Conservation (phyloP, 352 stramenopile genomes). For the Phytophthora vignae region DNA sequence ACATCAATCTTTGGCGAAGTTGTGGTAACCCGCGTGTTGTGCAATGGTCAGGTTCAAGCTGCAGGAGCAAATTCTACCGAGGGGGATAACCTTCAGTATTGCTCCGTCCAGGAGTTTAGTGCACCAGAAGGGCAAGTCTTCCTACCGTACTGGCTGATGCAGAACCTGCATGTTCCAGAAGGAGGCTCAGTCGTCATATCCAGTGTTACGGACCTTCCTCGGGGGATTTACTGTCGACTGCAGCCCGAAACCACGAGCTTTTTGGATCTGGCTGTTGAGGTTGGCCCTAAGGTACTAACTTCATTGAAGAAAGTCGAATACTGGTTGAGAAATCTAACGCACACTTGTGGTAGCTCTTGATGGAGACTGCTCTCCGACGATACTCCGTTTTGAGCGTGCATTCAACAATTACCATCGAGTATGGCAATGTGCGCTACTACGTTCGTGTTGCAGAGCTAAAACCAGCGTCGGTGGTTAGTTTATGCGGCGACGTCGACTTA, state of each 20-base stretch:
- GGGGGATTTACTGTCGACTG: slow-evolving; percentile 62
- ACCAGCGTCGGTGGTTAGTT: slow-evolving; percentile 49
- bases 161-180: slow-evolving; percentile 56
- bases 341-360: slow-evolving; percentile 42
- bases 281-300: slow-evolving; percentile 61
- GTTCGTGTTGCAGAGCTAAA: slow-evolving; percentile 65
- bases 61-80: slow-evolving; percentile 26
- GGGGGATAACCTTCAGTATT: slow-evolving; percentile 41
- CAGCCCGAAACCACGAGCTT: slow-evolving; percentile 58
- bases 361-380: slow-evolving; percentile 62
- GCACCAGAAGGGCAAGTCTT: slow-evolving; percentile 59
- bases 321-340: background rate
- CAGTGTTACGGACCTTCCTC: slow-evolving; percentile 42
- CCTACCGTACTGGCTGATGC: slow-evolving; percentile 79
- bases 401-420: slow-evolving; percentile 64
- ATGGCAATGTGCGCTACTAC: slow-evolving; percentile 52
- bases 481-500: slow-evolving; percentile 74
- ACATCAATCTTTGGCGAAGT: background rate
- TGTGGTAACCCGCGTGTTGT: background rate
- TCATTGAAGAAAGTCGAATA: background rate
- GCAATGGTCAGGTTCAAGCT: slow-evolving; percentile 11
- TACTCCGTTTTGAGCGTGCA: slow-evolving; percentile 67
- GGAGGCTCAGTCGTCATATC: slow-evolving; percentile 47
- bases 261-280: slow-evolving; percentile 57
- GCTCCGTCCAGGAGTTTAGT: slow-evolving; percentile 74